Evolutionary conservation across 768 basidiomycete genomes (phyloP).

Genomic region (Podaxis pistillaris): DNA sequence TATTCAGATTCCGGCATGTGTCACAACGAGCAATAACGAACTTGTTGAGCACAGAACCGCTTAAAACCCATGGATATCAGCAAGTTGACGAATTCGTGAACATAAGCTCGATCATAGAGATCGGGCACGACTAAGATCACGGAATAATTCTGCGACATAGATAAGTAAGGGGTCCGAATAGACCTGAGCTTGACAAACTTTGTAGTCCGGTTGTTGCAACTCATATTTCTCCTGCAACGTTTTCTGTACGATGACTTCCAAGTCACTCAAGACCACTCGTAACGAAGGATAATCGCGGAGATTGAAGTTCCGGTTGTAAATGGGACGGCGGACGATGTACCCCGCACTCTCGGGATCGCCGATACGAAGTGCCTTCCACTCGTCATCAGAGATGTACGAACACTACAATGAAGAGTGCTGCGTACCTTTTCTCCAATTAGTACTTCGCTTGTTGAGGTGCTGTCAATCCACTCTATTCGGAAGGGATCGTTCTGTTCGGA

Average conservation of each 20-base stretch:
- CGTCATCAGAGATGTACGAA: background rate
- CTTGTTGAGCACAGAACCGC: slow-evolving; percentile 91
- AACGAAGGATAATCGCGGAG: slow-evolving; percentile 69
- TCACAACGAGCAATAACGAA: slow-evolving; percentile 21
- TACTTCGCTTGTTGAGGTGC: slow-evolving; percentile 44
- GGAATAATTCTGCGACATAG: slow-evolving; percentile 67
- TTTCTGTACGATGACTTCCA: slow-evolving; percentile 64
- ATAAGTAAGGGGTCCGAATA: background rate
- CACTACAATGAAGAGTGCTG: background rate
- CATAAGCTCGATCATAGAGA: slow-evolving; percentile 81
- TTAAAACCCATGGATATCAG: slow-evolving; percentile 89
- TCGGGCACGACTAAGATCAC: slow-evolving; percentile 91
- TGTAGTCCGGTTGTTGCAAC: slow-evolving; percentile 52
- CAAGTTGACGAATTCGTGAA: slow-evolving; percentile 73
- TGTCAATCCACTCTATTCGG: slow-evolving; percentile 80
- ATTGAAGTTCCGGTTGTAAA: slow-evolving; percentile 82
- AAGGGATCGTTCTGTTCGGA: slow-evolving; percentile 82
- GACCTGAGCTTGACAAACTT: slow-evolving; percentile 41
- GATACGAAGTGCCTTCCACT: slow-evolving; percentile 61
- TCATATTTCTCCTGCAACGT: slow-evolving; percentile 62
- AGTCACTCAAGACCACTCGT: slow-evolving; percentile 73
- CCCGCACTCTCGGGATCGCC: slow-evolving; percentile 66
- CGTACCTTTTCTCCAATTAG: slow-evolving; percentile 72
- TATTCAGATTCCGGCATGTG: background rate
- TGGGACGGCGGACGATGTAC: slow-evolving; percentile 81